Evolutionary conservation across 768 basidiomycete genomes (phyloP), one percentile per base, ranked within the genome.

Genomic region (Gyrodon lividus): DNA sequence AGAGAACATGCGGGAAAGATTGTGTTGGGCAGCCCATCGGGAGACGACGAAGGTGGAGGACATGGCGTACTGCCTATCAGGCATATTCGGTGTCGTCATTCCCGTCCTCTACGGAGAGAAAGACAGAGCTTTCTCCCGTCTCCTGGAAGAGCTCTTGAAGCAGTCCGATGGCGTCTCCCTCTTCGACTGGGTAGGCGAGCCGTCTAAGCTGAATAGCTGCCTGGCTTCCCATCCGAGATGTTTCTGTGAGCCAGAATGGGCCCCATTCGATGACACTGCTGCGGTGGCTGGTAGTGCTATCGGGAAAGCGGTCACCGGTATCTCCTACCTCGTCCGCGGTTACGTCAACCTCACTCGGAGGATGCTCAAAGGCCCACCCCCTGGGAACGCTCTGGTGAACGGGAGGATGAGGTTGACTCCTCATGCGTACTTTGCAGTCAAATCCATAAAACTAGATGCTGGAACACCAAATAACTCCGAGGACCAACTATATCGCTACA

Each of bases 111-210:
- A 16, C 8, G 40, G 40, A 16, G 40, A 41, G 40, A 41, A 44
- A 17, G 31, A 55, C 14, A 43, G 30, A 26, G 54, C 48, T n/a
- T 51, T 55, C 23, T 50, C 40, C 4, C 54, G 38, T 14, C 37
- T 55, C 12, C 30, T 38, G 24, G 38, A 46, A n/a, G 49, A 55
- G 26, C 38, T 55, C 39, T 16, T 55, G 33, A 23, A 37, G n/a
- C 49, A 42, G 7, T 51, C 49, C 2, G 50, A 44, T 2, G 54
- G 51, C 23, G 22, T 41, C 10, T 46, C 50, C 12, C 26, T 55
- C 2, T 46, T 55, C 14, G 54, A 55, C 35, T 55, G 54, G 43
- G 43, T 51, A 8, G 54, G 54, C 5, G 31, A 53, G 23, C 38
- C 28, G 13, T 47, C 54, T 13, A 26, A 30, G 16, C 38, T 51